These are phyloP conservation scores for Saxophila tyrrhenica DNA, from an alignment of 495 filamentous ascomycete genomes.

Conservation along the genomic window DNA sequence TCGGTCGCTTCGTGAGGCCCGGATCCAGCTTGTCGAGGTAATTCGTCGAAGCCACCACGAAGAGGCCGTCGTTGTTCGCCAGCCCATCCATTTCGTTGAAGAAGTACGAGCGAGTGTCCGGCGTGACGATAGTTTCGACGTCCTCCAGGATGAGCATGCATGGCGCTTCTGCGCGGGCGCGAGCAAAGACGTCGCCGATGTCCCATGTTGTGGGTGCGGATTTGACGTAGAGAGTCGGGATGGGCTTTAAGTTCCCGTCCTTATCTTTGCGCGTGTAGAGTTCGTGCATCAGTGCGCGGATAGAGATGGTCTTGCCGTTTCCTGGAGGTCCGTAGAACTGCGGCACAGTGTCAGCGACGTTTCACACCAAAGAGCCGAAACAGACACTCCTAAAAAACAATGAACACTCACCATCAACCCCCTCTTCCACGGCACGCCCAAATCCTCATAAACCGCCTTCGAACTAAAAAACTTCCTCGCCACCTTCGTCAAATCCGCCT, in stretches of 20 bases:
- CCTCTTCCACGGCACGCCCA: slow-evolving; percentile 37
- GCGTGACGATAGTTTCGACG: slow-evolving; percentile 52
- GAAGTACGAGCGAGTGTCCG: slow-evolving; percentile 49
- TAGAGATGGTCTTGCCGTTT: slow-evolving; percentile 57
- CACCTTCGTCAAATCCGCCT: slow-evolving; percentile 31
- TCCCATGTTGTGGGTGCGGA: slow-evolving; percentile 20
- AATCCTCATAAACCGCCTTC: slow-evolving; percentile 33
- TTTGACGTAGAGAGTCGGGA: slow-evolving; percentile 47
- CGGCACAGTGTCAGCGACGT: too few relatives aligned
- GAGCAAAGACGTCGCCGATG: slow-evolving; percentile 25
- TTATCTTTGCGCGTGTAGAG: slow-evolving; percentile 31
- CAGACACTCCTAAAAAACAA: too few relatives aligned
- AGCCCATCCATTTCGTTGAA: slow-evolving; percentile 59
- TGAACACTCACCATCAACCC: too few relatives aligned
- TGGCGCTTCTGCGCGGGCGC: slow-evolving; percentile 29
- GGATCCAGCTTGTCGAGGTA: slow-evolving; percentile 30
- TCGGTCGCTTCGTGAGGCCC: slow-evolving; percentile 29
- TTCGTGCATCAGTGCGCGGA: slow-evolving; percentile 54
- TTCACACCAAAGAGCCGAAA: too few relatives aligned
- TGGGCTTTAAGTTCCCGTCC: slow-evolving; percentile 15
- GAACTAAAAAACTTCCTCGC: slow-evolving; percentile 37
- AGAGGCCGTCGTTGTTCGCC: slow-evolving; percentile 34
- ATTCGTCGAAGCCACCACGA: slow-evolving; percentile 31
- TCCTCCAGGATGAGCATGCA: slow-evolving; percentile 53
- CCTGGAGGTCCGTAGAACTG: slow-evolving; percentile 34